phyloP scores from a whole-genome alignment of 2,329 filamentous ascomycete genomes.

The Neofusicoccum laricinum region DNA sequence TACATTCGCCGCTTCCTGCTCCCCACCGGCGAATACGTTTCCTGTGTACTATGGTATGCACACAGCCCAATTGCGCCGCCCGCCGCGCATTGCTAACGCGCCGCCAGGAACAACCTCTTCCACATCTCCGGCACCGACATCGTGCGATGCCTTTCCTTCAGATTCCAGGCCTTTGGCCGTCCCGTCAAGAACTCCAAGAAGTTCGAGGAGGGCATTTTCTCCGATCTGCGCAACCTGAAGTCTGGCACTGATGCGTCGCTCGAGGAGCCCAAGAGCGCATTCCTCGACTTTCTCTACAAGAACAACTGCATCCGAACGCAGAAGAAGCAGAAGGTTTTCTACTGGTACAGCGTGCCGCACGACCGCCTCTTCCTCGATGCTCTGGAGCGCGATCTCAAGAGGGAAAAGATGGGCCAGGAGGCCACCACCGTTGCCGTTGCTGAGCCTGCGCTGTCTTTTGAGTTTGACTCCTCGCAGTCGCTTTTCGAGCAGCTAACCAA shows the following conservation, averaged over 20 bases:
- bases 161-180: slow-evolving; percentile 96
- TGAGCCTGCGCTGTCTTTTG: slow-evolving; percentile 95
- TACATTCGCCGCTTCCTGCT: slow-evolving; percentile 94
- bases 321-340: slow-evolving; percentile 99
- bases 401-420: slow-evolving; percentile 99
- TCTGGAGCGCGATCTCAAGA: slow-evolving; percentile 93
- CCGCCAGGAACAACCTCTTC: slow-evolving; percentile 86
- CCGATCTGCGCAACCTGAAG: slow-evolving; percentile 95
- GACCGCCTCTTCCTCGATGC: slow-evolving; percentile 97
- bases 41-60: slow-evolving; percentile 88
- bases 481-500: slow-evolving; percentile 99
- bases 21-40: slow-evolving; percentile 97
- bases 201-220: slow-evolving; percentile 99
- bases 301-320: slow-evolving; percentile 99
- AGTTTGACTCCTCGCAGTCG: slow-evolving; percentile 98
- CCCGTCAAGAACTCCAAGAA: slow-evolving; percentile 99
- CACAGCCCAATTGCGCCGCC: slow-evolving; percentile 17
- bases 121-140: slow-evolving; percentile 99
- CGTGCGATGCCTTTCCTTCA: slow-evolving; percentile 93
- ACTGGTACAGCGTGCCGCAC: slow-evolving; percentile 99
- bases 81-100: background rate
- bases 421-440: slow-evolving; percentile 94
- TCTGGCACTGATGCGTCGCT: slow-evolving; percentile 96
- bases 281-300: slow-evolving; percentile 99
- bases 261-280: slow-evolving; percentile 97